Evolutionary conservation across 129 eudicot species (phyloP), one percentile per base, ranked within the genome.

Genomic region (Mikania micrantha): DNA sequence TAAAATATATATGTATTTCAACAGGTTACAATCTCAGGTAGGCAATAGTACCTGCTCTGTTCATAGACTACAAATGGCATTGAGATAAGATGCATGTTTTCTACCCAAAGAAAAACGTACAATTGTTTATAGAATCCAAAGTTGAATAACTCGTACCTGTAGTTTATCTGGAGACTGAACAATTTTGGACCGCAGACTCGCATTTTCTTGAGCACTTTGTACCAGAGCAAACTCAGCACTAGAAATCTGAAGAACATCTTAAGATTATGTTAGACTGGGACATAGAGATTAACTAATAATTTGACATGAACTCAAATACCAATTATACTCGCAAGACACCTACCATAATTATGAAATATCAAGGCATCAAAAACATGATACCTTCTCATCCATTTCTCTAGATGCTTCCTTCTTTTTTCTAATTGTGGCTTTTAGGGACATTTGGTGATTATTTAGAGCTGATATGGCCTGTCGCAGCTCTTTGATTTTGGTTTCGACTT

Each of bases 141-240:
- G 21, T 42, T 49, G 20, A 22, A 66, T 31, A 34, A 66, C 59
- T 5, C 9, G 7, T 75, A 92, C 98, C 98, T 88, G 96, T 52
- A 93, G 85, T 79, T 93, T 93, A 74, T 79, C 96, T 6, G 98
- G 98, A 45, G 98, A 93, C 47, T 88, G 96, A 32, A 93, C 98
- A 69, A 93, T 88, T 84, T 84, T 84, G 16, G 98, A 84, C 24
- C 81, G 87, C 78, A 88, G 71, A 75, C 60, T 88, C 38, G 87
- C 90, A 88, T 86, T 88, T 84, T 93, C 96, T 70, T 93, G 95
- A 64, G 70, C 79, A 78, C 78, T 78, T 84, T 88, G 96, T 49
- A 84, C 80, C 76, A 88, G 74, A 21, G 88, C 95, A 72, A 84
- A 88, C 79, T 88, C 95, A 34, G 96, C 95, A 78, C 74, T 81